phyloP scores from a whole-genome alignment of 441 rosid species.

The Populus hybrid region DNA sequence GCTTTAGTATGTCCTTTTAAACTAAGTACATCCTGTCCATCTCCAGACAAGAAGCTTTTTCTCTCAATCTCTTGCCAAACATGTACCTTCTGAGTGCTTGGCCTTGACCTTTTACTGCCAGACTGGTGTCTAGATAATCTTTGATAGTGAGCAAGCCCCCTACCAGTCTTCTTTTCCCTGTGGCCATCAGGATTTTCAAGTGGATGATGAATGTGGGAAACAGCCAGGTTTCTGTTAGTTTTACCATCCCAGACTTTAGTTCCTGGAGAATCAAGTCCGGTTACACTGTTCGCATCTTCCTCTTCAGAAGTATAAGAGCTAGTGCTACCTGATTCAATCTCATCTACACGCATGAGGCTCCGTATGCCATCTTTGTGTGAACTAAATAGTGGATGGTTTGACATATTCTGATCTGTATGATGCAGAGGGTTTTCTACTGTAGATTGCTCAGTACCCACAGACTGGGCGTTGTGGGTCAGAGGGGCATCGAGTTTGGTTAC shows the following conservation, averaged over 20 bases:
- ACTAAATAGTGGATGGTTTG: conserved; percentile 39
- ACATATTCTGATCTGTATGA: conserved; percentile 30
- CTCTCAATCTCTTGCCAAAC: conserved; percentile 84
- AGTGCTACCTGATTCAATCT: conserved; percentile 50
- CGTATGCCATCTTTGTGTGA: conserved; percentile 47
- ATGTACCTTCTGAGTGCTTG: conserved; percentile 40
- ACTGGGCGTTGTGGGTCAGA: conserved; percentile 24
- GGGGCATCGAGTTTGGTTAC: conserved; percentile 28
- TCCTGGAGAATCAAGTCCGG: conserved; percentile 91
- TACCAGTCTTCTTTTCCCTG: conserved; percentile 43
- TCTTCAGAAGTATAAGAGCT: conserved; percentile 79
- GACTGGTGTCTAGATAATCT: conserved; percentile 44
- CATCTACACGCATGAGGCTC: conserved; percentile 32
- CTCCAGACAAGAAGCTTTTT: conserved; percentile 80
- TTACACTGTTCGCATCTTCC: conserved; percentile 65
- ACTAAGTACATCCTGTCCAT: conserved; percentile 74
- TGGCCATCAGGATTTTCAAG: conserved; percentile 72
- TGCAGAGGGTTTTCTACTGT: conserved; percentile 29
- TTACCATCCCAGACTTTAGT: too few relatives aligned
- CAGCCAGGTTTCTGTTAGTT: conserved; percentile 72
- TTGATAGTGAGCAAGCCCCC: conserved; percentile 50
- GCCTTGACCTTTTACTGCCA: conserved; percentile 73
- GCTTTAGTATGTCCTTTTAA: conserved; percentile 36
- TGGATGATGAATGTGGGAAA: conserved; percentile 91
- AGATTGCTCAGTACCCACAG: conserved; percentile 30